These are phyloP conservation scores for Aureobasidium sp. DNA, from an alignment of 2,329 filamentous ascomycete genomes.

Conservation along the genomic window DNA sequence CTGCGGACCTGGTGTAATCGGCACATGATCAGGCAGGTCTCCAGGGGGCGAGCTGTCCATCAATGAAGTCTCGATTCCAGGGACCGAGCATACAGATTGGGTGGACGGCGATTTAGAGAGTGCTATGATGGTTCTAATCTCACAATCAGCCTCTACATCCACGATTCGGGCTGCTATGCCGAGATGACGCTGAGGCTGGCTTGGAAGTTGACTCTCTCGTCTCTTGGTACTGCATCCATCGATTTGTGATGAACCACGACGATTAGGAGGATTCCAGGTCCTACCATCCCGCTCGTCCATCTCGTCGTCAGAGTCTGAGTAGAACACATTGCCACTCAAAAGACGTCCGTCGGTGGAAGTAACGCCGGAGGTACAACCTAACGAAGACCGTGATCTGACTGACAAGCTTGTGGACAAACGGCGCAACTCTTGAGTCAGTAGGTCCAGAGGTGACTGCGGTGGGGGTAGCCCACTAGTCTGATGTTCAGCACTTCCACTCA, in stretches of 20 bases:
- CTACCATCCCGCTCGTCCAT: neutral
- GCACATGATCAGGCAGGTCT: neutral
- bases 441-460: slow-evolving; percentile 24
- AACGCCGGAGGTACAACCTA: neutral
- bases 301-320: neutral
- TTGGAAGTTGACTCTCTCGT: neutral
- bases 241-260: neutral
- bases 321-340: neutral
- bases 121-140: neutral
- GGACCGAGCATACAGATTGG: no score
- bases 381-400: neutral
- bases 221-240: neutral
- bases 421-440: slow-evolving; percentile 22
- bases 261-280: neutral
- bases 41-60: no score
- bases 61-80: no score
- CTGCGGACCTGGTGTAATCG: neutral
- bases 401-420: slow-evolving; percentile 15
- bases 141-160: neutral
- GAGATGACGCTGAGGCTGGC: neutral
- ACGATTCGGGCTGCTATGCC: neutral
- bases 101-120: no score
- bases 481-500: neutral
- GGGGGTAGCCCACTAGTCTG: slow-evolving; percentile 10
- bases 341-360: neutral